These are phyloP conservation scores for Pleurotus djamor DNA, from an alignment of 768 basidiomycete species.

Conservation along the genomic window DNA sequence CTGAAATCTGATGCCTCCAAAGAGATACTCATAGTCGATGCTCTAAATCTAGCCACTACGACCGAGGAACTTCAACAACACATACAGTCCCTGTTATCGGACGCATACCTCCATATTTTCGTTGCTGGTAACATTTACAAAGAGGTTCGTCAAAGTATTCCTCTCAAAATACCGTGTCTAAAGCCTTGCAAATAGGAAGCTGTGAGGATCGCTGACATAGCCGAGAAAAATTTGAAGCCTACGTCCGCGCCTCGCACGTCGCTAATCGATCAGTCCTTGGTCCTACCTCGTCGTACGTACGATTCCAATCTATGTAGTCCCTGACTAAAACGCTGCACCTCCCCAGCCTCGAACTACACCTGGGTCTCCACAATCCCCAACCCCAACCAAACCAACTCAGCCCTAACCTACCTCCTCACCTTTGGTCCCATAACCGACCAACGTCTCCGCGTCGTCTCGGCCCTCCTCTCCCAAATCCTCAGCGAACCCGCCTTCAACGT, in stretches of 20 bases:
- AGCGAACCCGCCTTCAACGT: slow-evolving; percentile 91
- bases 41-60: slow-evolving; percentile 54
- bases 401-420: slow-evolving; percentile 83
- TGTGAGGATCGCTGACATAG: slow-evolving; percentile 63
- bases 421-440: slow-evolving; percentile 69
- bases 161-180: neutral
- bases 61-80: slow-evolving; percentile 68
- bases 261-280: slow-evolving; percentile 53
- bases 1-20: neutral
- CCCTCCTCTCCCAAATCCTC: slow-evolving; percentile 80
- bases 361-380: slow-evolving; percentile 73
- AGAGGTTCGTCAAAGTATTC: slow-evolving; percentile 49
- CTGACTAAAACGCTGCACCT: neutral
- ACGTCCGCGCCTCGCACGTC: slow-evolving; percentile 54
- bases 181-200: slow-evolving; percentile 58
- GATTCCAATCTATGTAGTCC: neutral
- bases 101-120: slow-evolving; percentile 69
- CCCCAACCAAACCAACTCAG: slow-evolving; percentile 82
- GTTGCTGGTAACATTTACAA: slow-evolving; percentile 84
- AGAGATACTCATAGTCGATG: neutral
- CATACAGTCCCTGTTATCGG: slow-evolving; percentile 53
- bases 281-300: slow-evolving; percentile 64
- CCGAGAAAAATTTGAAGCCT: slow-evolving; percentile 62
- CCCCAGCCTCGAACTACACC: slow-evolving; percentile 65
- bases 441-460: slow-evolving; percentile 59